phyloP scores from a whole-genome alignment of 768 basidiomycete genomes.

The Pleurotus ostreatus region DNA sequence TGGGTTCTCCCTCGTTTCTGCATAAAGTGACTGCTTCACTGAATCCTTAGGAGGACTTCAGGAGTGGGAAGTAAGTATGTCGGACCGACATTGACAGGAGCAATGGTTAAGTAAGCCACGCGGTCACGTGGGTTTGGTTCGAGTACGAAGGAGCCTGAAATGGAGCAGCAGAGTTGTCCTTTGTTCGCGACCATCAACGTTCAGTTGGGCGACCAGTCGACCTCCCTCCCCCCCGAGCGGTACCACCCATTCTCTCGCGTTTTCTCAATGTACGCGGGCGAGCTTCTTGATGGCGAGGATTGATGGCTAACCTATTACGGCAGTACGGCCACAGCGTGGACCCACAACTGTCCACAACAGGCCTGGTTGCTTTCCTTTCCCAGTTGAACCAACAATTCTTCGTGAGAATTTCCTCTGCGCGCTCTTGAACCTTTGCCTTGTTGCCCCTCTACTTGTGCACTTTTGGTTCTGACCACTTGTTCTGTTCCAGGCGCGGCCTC shows the following conservation, averaged over 20 bases:
- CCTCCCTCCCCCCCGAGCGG: conserved; percentile 8
- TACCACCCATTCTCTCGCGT: conserved; percentile 5
- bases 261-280: not conserved
- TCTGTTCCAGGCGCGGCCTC: conserved; percentile 59
- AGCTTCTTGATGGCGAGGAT: conserved; percentile 3
- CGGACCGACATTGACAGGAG: not conserved
- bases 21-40: not conserved
- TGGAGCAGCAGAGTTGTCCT: not conserved
- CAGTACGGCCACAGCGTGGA: conserved; percentile 37
- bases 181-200: conserved; percentile 4
- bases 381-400: conserved; percentile 15
- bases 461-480: conserved; percentile 16
- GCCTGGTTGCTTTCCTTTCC: conserved; percentile 34
- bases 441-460: conserved; percentile 14
- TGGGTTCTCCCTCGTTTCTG: too few species aligned
- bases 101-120: conserved; percentile 1
- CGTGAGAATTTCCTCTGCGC: conserved; percentile 35
- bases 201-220: conserved; percentile 6
- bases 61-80: too few species aligned
- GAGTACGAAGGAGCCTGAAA: not conserved
- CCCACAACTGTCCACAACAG: conserved; percentile 48
- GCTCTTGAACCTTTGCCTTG: conserved; percentile 13
- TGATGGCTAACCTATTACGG: conserved; percentile 25
- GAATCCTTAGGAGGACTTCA: not conserved
- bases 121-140: conserved; percentile 4